Base-by-base conservation (phyloP, 805 yeast genomes). In the Hanseniaspora lachancei region DNA sequence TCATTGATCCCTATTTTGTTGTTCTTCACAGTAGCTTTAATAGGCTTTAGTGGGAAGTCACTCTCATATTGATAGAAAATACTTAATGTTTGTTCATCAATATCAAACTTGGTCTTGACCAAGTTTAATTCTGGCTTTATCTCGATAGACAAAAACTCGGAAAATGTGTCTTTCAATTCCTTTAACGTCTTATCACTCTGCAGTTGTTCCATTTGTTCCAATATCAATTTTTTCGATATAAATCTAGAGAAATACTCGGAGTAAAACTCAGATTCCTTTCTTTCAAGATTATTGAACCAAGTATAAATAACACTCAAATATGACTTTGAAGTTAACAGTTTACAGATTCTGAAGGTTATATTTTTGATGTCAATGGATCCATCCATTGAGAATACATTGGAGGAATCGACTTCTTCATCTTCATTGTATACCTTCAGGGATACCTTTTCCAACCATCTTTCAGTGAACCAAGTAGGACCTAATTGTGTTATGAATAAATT, bases 41-140 rank as follows among this genome's bases (percentile, higher is more conserved):
- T 82, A 60, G 79, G 82, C 1, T 80, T 77, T 43, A 91, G 75
- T 10, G 99, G 99, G 62, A 81, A 93, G 41, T 79, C 76, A 0
- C 72, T 63, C 0, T 97, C 97, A 8, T 91, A 70, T 46, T 75
- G 75, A 58, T 91, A 80, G 0, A 81, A 77, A 72, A 95, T 77
- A 62, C 86, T 95, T 76, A 89, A 75, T 27, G 78, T 79, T 63
- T 89, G 95, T 56, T 89, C 97, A 67, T 89, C 97, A 57, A 89
- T 86, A 47, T 80, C 72, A 66, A 86, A 89, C 1, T 76, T 71
- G 1, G 88, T 82, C 59, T 77, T 82, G 58, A 89, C 79, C 65
- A 88, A 96, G 60, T 79, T 78, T 2, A 79, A 71, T 4, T 74
- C 71, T 54, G 71, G 74, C 63, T 82, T 83, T 35, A 87, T 74